A percentile compares a stretch with the other conserved stretches of the same genome.
phyloP scores from a whole-genome alignment of 768 basidiomycete genomes.

The Mycena haematopus region DNA sequence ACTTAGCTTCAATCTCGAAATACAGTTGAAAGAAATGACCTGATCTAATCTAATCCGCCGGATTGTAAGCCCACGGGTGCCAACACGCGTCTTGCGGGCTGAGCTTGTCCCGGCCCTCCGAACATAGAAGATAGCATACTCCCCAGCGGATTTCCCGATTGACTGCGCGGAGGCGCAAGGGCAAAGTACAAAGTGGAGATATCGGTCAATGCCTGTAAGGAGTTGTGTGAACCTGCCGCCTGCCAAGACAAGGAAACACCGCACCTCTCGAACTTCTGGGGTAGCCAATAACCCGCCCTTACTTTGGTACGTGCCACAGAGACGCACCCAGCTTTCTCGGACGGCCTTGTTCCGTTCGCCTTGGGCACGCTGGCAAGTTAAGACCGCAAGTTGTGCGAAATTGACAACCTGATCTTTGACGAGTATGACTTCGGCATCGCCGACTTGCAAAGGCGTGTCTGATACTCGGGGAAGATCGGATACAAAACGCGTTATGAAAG shows the following conservation, averaged over 20 bases:
- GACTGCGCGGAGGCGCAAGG: slow-evolving; percentile 76
- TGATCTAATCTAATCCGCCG: slow-evolving; percentile 52
- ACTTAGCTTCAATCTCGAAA: neutral
- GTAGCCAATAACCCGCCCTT: slow-evolving; percentile 66
- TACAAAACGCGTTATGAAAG: slow-evolving; percentile 87
- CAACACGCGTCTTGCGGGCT: slow-evolving; percentile 50
- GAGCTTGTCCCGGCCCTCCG: slow-evolving; percentile 63
- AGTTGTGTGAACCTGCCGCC: neutral
- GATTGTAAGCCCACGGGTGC: slow-evolving; percentile 46
- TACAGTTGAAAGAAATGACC: slow-evolving; percentile 1
- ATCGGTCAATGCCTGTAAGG: slow-evolving; percentile 64
- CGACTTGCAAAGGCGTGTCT: slow-evolving; percentile 54
- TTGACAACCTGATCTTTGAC: slow-evolving; percentile 83
- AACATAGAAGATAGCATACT: slow-evolving; percentile 91
- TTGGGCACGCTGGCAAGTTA: slow-evolving; percentile 87
- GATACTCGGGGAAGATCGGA: slow-evolving; percentile 62
- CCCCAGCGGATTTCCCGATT: slow-evolving; percentile 80
- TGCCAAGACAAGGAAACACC: slow-evolving; percentile 33
- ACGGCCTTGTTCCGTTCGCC: slow-evolving; percentile 78
- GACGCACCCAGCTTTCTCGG: slow-evolving; percentile 83
- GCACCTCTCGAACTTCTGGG: slow-evolving; percentile 69
- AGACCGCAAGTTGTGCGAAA: slow-evolving; percentile 87
- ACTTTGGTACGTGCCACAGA: slow-evolving; percentile 85
- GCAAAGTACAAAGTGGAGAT: slow-evolving; percentile 84
- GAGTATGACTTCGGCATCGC: slow-evolving; percentile 67